These are phyloP conservation scores for Solanum peruvianum DNA, from an alignment of 257 asterid species.

Conservation along the genomic window DNA sequence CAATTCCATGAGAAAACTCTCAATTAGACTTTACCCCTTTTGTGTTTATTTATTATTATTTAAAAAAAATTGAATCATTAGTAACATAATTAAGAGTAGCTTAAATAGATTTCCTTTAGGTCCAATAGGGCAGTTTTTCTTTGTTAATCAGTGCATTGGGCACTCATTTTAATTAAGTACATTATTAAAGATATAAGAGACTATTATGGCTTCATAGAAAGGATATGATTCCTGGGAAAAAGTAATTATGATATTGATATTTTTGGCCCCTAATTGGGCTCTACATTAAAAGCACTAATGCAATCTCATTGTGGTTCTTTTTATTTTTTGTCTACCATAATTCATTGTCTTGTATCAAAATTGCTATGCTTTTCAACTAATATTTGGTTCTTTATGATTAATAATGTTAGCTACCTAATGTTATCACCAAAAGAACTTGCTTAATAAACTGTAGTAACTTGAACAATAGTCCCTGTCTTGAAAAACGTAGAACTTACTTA, in stretches of 20 bases:
- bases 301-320: constrained; percentile 17
- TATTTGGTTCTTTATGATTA: neutral
- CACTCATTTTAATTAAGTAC: constrained; percentile 9
- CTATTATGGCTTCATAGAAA: constrained; percentile 7
- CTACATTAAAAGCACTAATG: constrained; percentile 10
- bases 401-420: neutral
- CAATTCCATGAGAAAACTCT: constrained; percentile 20
- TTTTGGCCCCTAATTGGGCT: constrained; percentile 15
- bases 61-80: constrained; percentile 15
- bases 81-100: constrained; percentile 12
- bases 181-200: constrained; percentile 4
- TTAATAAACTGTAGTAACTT: neutral
- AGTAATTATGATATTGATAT: constrained; percentile 17
- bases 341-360: constrained; percentile 17
- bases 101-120: constrained; percentile 10
- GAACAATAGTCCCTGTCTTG: neutral
- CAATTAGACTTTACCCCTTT: neutral
- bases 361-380: constrained; percentile 4
- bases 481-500: neutral
- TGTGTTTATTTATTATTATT: neutral
- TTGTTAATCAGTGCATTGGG: constrained; percentile 28
- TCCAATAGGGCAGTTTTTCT: constrained; percentile 6
- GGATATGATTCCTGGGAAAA: constrained; percentile 1
- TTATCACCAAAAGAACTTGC: neutral
- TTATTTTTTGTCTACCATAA: constrained; percentile 26